Evolutionary conservation across 23 red algal species (phyloP), one percentile per base, ranked within the genome.

Genomic region (Porphyridium purpureum): DNA sequence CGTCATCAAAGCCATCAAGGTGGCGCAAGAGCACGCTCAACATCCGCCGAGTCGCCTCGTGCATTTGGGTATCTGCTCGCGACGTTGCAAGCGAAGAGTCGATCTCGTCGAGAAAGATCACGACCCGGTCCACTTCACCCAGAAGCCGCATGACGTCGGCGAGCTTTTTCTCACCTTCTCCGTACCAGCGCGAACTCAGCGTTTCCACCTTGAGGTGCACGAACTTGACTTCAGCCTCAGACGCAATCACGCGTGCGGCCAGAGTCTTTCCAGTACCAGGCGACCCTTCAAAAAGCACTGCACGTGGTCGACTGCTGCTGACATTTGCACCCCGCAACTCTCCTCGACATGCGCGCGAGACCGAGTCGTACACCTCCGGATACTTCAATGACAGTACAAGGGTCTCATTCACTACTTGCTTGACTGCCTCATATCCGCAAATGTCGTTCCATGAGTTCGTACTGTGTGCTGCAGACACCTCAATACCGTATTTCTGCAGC

Each of bases 61-160:
- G 87, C 47, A 83, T 61, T 26, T 94, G 68, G 3, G 49, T 61
- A 14, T 60, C 60, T 51, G 57, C 59, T 32, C 87, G 63, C 33
- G 76, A 83, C 7, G 76, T 47, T 11, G 70, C 87, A 19, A 94
- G 41, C 14, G 67, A 54, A n/a, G n/a, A n/a, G 56, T 94, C 87
- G 53, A 81, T 70, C 35, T 94, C 87, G 50, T 94, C 87, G 22
- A 83, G 60, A 64, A 94, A 94, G 2, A 94, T 60, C 21, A 94
- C 41, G 9, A 69, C 76, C 0, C 21, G 61, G 22, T 76, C 87
- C 0, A 84, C 62, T 26, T 83, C 70, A 36, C 69, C 64, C 7
- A 67, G 65, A 55, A 75, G 60, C 6, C 71, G 47, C 28, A 94
- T 53, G 22, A 94, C 83, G 7, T 83, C 74, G 4, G 77, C 68